Conservation (phyloP, 192 early-diverging fungal species). For the Cladochytrium replicatum region DNA sequence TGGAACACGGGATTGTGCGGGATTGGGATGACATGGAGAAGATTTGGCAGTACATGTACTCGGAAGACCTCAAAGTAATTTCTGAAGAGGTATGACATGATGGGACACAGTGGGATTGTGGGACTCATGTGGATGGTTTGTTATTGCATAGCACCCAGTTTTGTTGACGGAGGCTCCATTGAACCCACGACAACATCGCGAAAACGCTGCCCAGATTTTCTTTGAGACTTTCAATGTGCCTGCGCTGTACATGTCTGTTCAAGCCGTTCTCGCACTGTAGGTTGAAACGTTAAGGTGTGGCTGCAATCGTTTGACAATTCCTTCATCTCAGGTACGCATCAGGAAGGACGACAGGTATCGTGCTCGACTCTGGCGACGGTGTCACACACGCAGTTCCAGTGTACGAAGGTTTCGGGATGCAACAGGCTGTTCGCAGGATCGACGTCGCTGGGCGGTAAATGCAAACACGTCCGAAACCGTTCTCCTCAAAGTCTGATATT, state of each 20-base stretch:
- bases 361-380: constrained; percentile 93
- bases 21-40: constrained; percentile 99
- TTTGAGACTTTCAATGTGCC: constrained; percentile 99
- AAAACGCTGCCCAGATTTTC: constrained; percentile 90
- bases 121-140: background rate
- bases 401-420: constrained; percentile 93
- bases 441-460: constrained; percentile 80
- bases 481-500: background rate
- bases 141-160: constrained; percentile 73
- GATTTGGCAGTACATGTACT: constrained; percentile 96
- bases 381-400: constrained; percentile 94
- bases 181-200: constrained; percentile 87
- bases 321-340: constrained; percentile 66
- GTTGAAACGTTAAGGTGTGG: constrained; percentile 6
- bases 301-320: background rate
- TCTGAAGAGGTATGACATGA: constrained; percentile 90
- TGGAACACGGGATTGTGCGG: constrained; percentile 94
- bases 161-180: constrained; percentile 94
- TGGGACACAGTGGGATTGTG: constrained; percentile 7
- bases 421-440: constrained; percentile 84
- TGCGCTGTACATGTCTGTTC: constrained; percentile 91
- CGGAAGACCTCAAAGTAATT: constrained; percentile 89
- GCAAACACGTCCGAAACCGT: constrained; percentile 17
- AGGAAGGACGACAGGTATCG: constrained; percentile 93
- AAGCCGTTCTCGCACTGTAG: constrained; percentile 91